Base-by-base conservation (phyloP, 1,284 basidiomycete species). In the Termitomyces sp. region DNA sequence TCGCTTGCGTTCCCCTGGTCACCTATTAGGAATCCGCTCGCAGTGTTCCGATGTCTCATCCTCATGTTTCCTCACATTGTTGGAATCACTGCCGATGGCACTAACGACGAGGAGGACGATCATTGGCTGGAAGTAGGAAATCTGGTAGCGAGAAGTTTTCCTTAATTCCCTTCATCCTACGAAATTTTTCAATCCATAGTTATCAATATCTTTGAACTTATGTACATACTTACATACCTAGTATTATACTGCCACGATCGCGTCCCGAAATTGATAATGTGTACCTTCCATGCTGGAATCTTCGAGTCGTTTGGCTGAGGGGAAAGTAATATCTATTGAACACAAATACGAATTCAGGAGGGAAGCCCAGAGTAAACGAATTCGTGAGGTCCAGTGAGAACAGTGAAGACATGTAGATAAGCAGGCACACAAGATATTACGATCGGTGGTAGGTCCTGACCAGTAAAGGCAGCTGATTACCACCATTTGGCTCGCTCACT, bases 401-500 rank as follows among this genome's bases (percentile, higher is more conserved):
- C 8, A 30, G 6, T 7, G 9, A 30, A 8, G 6, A 30, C 3
- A 30, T 5, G 28, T 30, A 30, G 28, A 30, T 30, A 10, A 3
- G 28, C 7, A 2, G 8, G 6, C 6, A 3, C 3, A 30, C 28
- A 30, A 30, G 21, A 39, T 9, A 37, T 43, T 47, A 41, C 19
- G n/a, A 13, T 13, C 35, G 33, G n/a, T 34, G 7, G 13, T 34
- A 28, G 3, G 60, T 60, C 51, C 55, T 67, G 24, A 73, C 56
- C n/a, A 66, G 35, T 38, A 73, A 50, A 9, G 72, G 72, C 34
- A 62, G 37, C 42, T 62, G 61, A 35, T 54, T 59, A 2, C 57
- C 55, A 5, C 46, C 65, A 38, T 67, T 52, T 3, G 66, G 66
- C 24, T 75, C 65, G 16, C 66, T 68, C 28, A 49, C 58, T 21